Evolutionary conservation across 345 rosid genomes (phyloP), one percentile per base, ranked within the genome.

Genomic region (Gossypium longicalyx): DNA sequence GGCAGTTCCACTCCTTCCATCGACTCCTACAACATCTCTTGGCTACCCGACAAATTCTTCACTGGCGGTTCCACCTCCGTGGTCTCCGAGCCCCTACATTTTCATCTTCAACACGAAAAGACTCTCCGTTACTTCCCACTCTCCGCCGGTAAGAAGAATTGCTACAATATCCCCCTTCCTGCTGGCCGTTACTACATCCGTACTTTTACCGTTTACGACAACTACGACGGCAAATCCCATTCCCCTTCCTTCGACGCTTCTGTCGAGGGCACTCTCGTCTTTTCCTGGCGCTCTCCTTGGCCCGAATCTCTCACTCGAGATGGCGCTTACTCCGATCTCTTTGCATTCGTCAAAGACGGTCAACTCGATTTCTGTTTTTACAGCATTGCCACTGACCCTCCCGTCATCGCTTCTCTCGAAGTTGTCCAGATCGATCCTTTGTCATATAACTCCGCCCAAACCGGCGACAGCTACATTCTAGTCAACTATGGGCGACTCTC

Each of bases 221-320:
- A 96, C 79, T 93, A 91, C 80, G 97, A 93, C 82, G 98, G 93
- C 19, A 90, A 89, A 74, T 89, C 94, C 10, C 97, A 90, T 68
- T 44, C 99, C 2, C 98, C 99, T 0, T 83, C 90, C 22, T 96
- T 96, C 67, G 98, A 96, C 60, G 91, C 77, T 67, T 93, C 99
- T 77, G 90, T 96, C 54, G 97, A 93, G 81, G 99, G 98, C 67
- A 93, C 97, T 1, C 38, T 86, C 12, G 97, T 93, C 76, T 96
- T 93, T 88, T 89, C 90, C 9, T 93, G 98, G 98, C 88, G 97
- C 53, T 87, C 94, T 47, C 97, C 99, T 4, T 96, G 98, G 99
- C 62, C 74, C 2, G 90, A 85, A 69, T 45, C 1, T 58, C 78
- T 89, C 29, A 83, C 90, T 13, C 90, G 89, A 20, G 90, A 86